These are phyloP conservation scores for Pythium brassicae DNA, from an alignment of 352 stramenopile genomes.

Conservation along the genomic window DNA sequence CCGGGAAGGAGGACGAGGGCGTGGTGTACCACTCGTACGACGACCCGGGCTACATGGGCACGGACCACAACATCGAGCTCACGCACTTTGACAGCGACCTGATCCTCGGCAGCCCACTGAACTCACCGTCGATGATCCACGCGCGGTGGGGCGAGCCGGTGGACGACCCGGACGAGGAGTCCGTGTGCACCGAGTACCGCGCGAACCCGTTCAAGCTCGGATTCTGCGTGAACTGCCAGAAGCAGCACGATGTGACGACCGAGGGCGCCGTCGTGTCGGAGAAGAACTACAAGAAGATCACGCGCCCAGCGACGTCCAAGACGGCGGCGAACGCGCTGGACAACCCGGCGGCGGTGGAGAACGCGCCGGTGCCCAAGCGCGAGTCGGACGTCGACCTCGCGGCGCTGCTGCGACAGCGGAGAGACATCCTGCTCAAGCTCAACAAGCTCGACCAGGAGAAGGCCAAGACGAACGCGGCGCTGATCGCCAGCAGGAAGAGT, in stretches of 20 bases:
- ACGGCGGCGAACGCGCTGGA: constrained; percentile 76
- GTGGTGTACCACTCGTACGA: constrained; percentile 77
- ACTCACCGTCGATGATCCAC: constrained; percentile 80
- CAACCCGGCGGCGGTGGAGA: constrained; percentile 61
- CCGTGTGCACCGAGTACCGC: constrained; percentile 72
- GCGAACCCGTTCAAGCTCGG: constrained; percentile 84
- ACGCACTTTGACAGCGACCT: constrained; percentile 73
- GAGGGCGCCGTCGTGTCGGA: constrained; percentile 54
- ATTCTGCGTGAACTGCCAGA: constrained; percentile 89
- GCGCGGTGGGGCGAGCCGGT: constrained; percentile 81
- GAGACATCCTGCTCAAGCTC: constrained; percentile 74
- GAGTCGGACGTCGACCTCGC: constrained; percentile 83
- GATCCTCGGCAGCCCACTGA: constrained; percentile 69
- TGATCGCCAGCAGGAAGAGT: constrained; percentile 19
- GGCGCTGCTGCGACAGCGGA: constrained; percentile 61
- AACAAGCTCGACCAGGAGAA: constrained; percentile 57
- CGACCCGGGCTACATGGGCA: constrained; percentile 61
- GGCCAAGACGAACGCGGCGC: constrained; percentile 31
- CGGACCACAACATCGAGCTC: constrained; percentile 44
- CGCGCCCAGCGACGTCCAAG: constrained; percentile 61
- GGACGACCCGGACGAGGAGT: constrained; percentile 80
- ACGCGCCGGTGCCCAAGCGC: constrained; percentile 33
- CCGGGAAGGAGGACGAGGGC: constrained; percentile 22
- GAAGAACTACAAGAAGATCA: constrained; percentile 86
- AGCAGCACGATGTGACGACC: constrained; percentile 80